Percentiles rank a stretch among this genome's conserved stretches.
Evolutionary conservation across 2,329 filamentous ascomycete species (phyloP).

Genomic region (Penicillium sp.): DNA sequence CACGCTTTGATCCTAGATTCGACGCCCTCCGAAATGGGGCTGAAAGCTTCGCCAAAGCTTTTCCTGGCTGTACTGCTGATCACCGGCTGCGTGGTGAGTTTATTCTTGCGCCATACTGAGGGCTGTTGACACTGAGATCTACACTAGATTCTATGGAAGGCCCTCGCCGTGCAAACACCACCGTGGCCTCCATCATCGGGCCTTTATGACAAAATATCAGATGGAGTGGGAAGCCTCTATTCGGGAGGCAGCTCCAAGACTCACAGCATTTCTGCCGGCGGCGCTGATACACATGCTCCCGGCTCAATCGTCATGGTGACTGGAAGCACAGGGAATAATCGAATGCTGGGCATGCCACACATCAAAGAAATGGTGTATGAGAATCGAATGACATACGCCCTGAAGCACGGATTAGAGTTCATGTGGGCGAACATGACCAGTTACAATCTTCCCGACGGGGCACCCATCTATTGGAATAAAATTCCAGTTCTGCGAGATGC

Average conservation of each 20-base stretch:
- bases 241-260: neutral
- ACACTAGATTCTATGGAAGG: neutral
- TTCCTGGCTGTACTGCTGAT: neutral
- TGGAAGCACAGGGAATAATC: conserved; percentile 6
- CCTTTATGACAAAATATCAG: neutral
- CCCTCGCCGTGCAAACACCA: neutral
- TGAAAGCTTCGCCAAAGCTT: neutral
- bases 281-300: neutral
- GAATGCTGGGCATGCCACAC: conserved; percentile 8
- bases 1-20: neutral
- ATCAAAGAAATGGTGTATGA: conserved; percentile 11
- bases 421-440: conserved; percentile 10
- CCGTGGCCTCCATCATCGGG: neutral
- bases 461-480: conserved; percentile 10
- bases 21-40: neutral
- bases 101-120: neutral
- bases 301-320: conserved; percentile 7
- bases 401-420: conserved; percentile 5
- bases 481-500: conserved; percentile 5
- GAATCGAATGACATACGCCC: conserved; percentile 8
- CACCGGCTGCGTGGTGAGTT: neutral
- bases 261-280: neutral
- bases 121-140: neutral
- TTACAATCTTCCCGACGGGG: conserved; percentile 6
- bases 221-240: neutral